Evolutionary conservation across 2,329 filamentous ascomycete genomes (phyloP).

Genomic region (Penicillium psychrosexuale): DNA sequence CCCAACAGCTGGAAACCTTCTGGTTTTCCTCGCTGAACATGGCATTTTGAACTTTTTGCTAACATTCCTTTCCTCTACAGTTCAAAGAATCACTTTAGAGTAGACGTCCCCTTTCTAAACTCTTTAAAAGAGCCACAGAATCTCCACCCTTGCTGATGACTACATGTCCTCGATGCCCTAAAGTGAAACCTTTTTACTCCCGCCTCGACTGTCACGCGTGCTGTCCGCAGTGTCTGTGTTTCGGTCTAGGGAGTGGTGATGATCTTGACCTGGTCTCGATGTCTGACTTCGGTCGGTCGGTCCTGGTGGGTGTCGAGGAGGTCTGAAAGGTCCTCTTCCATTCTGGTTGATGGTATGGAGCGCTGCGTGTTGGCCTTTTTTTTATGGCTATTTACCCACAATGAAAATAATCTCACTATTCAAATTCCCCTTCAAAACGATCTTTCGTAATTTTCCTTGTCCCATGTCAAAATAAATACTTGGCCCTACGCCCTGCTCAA

Average conservation of each 20-base stretch:
- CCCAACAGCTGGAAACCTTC: neutral
- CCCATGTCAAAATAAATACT: no score
- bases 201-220: slow-evolving; percentile 36
- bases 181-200: slow-evolving; percentile 71
- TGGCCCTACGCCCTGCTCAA: no score
- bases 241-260: slow-evolving; percentile 86
- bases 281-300: slow-evolving; percentile 74
- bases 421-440: no score
- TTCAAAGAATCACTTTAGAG: slow-evolving; percentile 95
- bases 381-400: no score
- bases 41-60: slow-evolving; percentile 9
- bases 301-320: slow-evolving; percentile 80
- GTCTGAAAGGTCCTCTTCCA: slow-evolving; percentile 71
- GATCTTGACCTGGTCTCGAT: slow-evolving; percentile 76
- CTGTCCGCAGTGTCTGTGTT: slow-evolving; percentile 34
- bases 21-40: neutral
- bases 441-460: neutral
- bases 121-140: slow-evolving; percentile 89
- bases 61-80: slow-evolving; percentile 29
- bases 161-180: slow-evolving; percentile 78
- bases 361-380: neutral
- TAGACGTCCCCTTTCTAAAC: slow-evolving; percentile 86
- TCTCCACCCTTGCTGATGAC: slow-evolving; percentile 93
- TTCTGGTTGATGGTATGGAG: slow-evolving; percentile 46
- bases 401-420: neutral